Conservation (phyloP, 2,329 filamentous ascomycete species). For the Penicillium thymicola region DNA sequence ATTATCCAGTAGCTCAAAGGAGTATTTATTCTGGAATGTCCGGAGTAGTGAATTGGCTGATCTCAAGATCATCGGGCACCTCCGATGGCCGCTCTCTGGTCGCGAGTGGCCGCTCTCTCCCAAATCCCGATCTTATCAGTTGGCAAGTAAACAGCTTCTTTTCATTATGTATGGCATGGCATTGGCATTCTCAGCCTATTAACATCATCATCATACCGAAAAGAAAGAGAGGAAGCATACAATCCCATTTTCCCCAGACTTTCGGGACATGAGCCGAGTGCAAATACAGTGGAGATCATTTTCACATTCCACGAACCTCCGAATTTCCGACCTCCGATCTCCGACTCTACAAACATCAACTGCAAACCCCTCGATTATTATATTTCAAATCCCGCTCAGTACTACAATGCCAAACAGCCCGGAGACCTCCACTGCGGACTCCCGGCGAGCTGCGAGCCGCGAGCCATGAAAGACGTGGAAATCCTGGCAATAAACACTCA, state of each 20-base stretch:
- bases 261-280: conserved; percentile 2
- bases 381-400: conserved; percentile 1
- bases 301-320: conserved; percentile 11
- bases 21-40: conserved; percentile 4
- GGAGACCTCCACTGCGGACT: conserved; percentile 19
- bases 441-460: conserved; percentile 13
- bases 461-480: not conserved
- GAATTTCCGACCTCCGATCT: conserved; percentile 19
- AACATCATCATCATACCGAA: not conserved
- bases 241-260: conserved; percentile 1
- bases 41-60: not conserved
- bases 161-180: not conserved
- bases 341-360: conserved; percentile 8
- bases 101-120: conserved; percentile 30
- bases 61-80: conserved; percentile 31
- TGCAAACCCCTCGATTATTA: not conserved
- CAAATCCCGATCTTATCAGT: conserved; percentile 30
- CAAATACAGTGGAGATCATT: not conserved
- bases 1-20: not conserved
- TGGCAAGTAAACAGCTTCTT: not conserved
- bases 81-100: conserved; percentile 41
- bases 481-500: not conserved
- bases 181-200: not conserved
- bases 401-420: not conserved
- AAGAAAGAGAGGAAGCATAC: not conserved